These are phyloP conservation scores for Leccinellum albellum DNA, from an alignment of 768 basidiomycete species.

Conservation along the genomic window DNA sequence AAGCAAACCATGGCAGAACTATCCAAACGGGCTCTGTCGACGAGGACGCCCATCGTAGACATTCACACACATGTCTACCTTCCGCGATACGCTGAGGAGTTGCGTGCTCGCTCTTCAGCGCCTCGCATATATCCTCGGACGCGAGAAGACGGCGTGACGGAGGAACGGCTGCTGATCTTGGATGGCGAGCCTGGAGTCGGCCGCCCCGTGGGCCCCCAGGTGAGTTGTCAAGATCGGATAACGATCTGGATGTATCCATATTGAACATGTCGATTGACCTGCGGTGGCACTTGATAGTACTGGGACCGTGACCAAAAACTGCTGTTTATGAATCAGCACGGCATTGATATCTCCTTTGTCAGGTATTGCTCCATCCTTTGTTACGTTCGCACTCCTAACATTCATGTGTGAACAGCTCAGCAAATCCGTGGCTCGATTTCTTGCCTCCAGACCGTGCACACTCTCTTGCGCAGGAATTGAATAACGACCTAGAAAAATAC, in stretches of 20 bases:
- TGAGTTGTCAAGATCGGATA: constrained; percentile 19
- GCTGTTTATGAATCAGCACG: constrained; percentile 80
- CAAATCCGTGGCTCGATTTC: constrained; percentile 93
- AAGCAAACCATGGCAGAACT: constrained; percentile 25
- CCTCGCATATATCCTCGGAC: constrained; percentile 61
- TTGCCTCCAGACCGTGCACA: constrained; percentile 65
- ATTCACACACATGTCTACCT: constrained; percentile 86
- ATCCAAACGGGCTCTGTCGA: constrained; percentile 16
- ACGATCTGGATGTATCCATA: background rate
- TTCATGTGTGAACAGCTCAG: constrained; percentile 47
- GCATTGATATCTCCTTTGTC: constrained; percentile 74
- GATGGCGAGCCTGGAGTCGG: constrained; percentile 79
- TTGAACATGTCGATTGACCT: constrained; percentile 6
- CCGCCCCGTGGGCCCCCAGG: constrained; percentile 76
- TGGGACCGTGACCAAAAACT: constrained; percentile 79
- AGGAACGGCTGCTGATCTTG: constrained; percentile 73
- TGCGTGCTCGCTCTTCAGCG: constrained; percentile 58
- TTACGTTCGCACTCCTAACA: constrained; percentile 16
- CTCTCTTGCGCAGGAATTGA: constrained; percentile 64
- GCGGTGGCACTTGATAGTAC: constrained; percentile 41
- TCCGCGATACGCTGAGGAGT: constrained; percentile 68
- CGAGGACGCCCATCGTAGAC: constrained; percentile 56
- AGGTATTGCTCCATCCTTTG: constrained; percentile 41
- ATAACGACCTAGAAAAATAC: constrained; percentile 73
- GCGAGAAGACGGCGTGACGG: constrained; percentile 41